phyloP scores from a whole-genome alignment of 2,329 filamentous ascomycete species.

The Lachnellula willkommii region DNA sequence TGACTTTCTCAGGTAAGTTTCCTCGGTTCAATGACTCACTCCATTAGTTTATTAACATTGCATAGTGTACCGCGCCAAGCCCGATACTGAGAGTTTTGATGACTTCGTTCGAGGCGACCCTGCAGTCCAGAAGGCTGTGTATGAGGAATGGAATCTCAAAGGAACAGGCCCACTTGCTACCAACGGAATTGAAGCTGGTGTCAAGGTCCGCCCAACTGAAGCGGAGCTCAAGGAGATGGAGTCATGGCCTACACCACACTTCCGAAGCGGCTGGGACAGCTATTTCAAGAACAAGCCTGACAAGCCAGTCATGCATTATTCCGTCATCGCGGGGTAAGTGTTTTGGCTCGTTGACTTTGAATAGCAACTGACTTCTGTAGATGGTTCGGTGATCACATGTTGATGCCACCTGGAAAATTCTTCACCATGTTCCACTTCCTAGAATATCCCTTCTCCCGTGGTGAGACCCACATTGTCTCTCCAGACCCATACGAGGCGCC shows the following conservation, averaged over 20 bases:
- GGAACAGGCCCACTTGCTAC: slow-evolving; percentile 54
- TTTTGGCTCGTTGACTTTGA: slow-evolving; percentile 33
- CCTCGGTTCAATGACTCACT: neutral
- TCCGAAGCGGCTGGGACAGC: slow-evolving; percentile 69
- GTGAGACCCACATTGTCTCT: slow-evolving; percentile 54
- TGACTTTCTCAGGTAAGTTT: slow-evolving; percentile 40
- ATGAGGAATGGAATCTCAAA: slow-evolving; percentile 72
- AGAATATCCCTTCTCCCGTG: slow-evolving; percentile 56
- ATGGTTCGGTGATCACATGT: slow-evolving; percentile 56
- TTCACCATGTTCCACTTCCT: slow-evolving; percentile 50
- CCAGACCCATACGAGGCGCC: slow-evolving; percentile 64
- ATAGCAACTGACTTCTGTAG: slow-evolving; percentile 22
- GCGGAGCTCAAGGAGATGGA: slow-evolving; percentile 51
- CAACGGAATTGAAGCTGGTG: slow-evolving; percentile 40
- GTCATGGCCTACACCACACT: slow-evolving; percentile 66
- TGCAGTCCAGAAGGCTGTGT: slow-evolving; percentile 65
- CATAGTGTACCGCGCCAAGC: slow-evolving; percentile 31
- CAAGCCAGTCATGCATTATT: slow-evolving; percentile 85
- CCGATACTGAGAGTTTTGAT: slow-evolving; percentile 69
- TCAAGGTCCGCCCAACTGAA: slow-evolving; percentile 52
- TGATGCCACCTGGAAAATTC: slow-evolving; percentile 49
- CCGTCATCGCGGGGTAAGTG: slow-evolving; percentile 58
- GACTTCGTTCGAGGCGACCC: slow-evolving; percentile 73
- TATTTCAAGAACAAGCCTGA: slow-evolving; percentile 83
- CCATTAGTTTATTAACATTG: neutral